A percentile compares a stretch with the other conserved stretches of the same genome.
These are phyloP conservation scores for Coemansia sp. DNA, from an alignment of 192 early-diverging fungal genomes.

Conservation along the genomic window DNA sequence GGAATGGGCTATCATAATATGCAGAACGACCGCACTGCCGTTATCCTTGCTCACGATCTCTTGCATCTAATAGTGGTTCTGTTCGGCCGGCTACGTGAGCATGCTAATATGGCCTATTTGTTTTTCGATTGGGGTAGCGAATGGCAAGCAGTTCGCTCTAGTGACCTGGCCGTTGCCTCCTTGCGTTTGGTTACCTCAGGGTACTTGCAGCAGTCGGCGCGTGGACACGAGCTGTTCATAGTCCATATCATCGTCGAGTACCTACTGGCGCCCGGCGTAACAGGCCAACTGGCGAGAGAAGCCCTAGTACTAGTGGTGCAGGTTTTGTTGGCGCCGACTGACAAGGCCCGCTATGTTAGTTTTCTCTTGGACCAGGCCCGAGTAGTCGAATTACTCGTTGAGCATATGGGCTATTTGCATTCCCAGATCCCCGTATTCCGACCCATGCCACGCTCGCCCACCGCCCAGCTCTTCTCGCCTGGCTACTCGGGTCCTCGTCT, in stretches of 20 bases:
- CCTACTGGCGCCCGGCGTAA: conserved; percentile 43
- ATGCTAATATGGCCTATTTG: conserved; percentile 39
- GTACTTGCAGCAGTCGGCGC: conserved; percentile 22
- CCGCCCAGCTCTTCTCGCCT: conserved; percentile 20
- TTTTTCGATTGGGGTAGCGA: conserved; percentile 48
- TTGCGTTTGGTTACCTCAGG: conserved; percentile 23
- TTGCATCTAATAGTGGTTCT: conserved; percentile 39
- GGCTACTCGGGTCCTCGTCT: conserved; percentile 26
- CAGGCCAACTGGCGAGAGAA: conserved; percentile 49
- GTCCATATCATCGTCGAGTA: conserved; percentile 48
- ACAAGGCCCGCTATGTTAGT: conserved; percentile 21
- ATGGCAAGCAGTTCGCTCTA: not conserved
- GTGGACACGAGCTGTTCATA: conserved; percentile 50
- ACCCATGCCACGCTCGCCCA: conserved; percentile 37
- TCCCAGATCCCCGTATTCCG: conserved; percentile 45
- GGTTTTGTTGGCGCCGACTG: conserved; percentile 41
- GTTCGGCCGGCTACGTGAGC: conserved; percentile 44
- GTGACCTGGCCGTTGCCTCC: conserved; percentile 30
- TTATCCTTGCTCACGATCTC: conserved; percentile 37
- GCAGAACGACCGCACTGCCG: conserved; percentile 25
- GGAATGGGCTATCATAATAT: conserved; percentile 34
- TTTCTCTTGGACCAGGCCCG: conserved; percentile 49
- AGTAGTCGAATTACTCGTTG: conserved; percentile 39
- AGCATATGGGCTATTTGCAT: conserved; percentile 49
- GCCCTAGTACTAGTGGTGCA: conserved; percentile 47